phyloP scores from a whole-genome alignment of 768 basidiomycete genomes.

The Suillus fuscotomentosus region DNA sequence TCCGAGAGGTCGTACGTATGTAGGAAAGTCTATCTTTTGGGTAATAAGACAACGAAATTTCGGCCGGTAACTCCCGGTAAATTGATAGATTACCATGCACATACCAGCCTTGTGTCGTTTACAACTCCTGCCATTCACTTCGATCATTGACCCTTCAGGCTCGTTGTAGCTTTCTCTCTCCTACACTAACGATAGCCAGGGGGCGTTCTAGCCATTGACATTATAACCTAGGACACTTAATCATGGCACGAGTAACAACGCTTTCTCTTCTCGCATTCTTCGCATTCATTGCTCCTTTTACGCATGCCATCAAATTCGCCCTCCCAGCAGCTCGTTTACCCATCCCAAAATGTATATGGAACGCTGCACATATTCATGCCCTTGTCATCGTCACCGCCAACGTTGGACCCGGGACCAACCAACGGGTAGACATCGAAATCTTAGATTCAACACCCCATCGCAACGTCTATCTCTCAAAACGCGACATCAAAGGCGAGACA shows the following conservation, averaged over 20 bases:
- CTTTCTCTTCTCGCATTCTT: constrained; percentile 28
- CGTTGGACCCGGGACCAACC: constrained; percentile 69
- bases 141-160: background rate
- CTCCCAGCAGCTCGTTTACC: constrained; percentile 75
- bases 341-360: constrained; percentile 90
- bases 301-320: constrained; percentile 80
- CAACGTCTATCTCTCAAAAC: constrained; percentile 91
- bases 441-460: constrained; percentile 81
- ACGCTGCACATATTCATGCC: constrained; percentile 79
- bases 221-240: background rate
- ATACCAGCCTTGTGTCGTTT: background rate
- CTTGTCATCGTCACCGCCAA: constrained; percentile 97
- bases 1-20: background rate
- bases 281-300: constrained; percentile 23
- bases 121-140: background rate
- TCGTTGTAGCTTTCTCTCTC: background rate
- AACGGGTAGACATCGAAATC: constrained; percentile 93
- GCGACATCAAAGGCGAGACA: constrained; percentile 85
- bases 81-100: background rate
- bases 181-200: background rate
- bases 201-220: background rate
- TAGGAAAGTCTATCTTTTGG: no score
- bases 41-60: no score
- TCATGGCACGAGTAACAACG: background rate
- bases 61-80: background rate